A percentile compares a stretch with the other conserved stretches of the same genome.
phyloP scores from a whole-genome alignment of 2,329 filamentous ascomycete species.

The Colletotrichum limetticola region DNA sequence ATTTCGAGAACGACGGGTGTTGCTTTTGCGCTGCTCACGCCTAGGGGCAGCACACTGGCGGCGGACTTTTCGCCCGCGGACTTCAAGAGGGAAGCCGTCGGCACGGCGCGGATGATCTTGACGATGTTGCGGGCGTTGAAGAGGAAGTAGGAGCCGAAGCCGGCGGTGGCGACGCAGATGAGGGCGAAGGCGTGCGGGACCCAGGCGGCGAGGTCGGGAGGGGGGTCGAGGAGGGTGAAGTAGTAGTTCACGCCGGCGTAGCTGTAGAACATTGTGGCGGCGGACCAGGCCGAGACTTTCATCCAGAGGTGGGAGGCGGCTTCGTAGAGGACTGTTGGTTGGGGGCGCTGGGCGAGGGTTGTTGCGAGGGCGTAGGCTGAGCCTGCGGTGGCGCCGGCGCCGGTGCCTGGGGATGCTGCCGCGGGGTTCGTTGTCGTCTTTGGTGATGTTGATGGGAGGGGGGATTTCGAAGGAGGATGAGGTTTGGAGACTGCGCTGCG shows the following conservation, averaged over 20 bases:
- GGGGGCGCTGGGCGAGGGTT: slow-evolving; percentile 65
- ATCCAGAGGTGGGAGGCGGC: slow-evolving; percentile 73
- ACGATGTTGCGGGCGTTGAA: slow-evolving; percentile 68
- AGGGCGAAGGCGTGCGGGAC: slow-evolving; percentile 67
- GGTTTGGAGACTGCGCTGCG: background rate
- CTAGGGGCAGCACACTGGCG: background rate
- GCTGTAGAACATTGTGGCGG: slow-evolving; percentile 62
- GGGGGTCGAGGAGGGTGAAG: slow-evolving; percentile 58
- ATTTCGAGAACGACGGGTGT: slow-evolving; percentile 62
- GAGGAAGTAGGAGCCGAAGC: slow-evolving; percentile 69
- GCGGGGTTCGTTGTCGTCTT: background rate
- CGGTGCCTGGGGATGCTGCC: background rate
- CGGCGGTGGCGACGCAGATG: slow-evolving; percentile 68
- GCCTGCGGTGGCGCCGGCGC: background rate
- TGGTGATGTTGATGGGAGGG: background rate
- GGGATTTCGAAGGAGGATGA: background rate
- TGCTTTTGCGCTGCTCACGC: slow-evolving; percentile 29
- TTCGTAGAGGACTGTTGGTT: slow-evolving; percentile 71
- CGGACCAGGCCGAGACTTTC: slow-evolving; percentile 68
- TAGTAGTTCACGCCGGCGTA: slow-evolving; percentile 64
- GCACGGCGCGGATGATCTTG: slow-evolving; percentile 66
- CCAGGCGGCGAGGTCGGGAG: slow-evolving; percentile 64
- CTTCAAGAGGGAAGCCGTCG: slow-evolving; percentile 40
- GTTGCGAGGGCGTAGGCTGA: slow-evolving; percentile 59
- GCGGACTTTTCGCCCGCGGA: background rate